phyloP scores from a whole-genome alignment of 768 basidiomycete species.

The Trametes meyenii region DNA sequence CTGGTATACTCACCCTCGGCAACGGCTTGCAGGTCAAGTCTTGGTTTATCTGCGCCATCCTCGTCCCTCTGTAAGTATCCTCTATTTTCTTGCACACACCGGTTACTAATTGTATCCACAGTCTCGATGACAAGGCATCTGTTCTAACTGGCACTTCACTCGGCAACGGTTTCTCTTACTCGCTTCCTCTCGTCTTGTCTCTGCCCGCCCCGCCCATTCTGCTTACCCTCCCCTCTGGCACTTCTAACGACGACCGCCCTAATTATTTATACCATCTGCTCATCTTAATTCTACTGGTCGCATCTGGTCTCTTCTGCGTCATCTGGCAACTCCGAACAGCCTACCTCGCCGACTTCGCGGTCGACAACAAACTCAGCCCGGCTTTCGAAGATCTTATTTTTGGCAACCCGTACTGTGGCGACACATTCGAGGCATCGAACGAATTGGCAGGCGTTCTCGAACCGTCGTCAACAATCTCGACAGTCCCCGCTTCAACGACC shows the following conservation, averaged over 20 bases:
- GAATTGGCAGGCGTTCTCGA: neutral
- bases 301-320: neutral
- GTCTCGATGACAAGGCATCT: neutral
- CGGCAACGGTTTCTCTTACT: neutral
- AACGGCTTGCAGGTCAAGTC: neutral
- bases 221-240: neutral
- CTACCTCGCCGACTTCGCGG: too few species aligned
- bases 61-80: slow-evolving; percentile 1
- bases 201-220: neutral
- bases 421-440: neutral
- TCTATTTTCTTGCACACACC: neutral
- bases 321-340: neutral
- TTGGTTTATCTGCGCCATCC: neutral
- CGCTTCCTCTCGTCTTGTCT: neutral
- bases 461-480: neutral
- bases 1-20: neutral
- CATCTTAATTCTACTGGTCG: neutral
- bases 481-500: neutral
- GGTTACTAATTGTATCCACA: neutral
- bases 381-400: neutral
- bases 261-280: neutral
- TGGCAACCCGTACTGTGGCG: neutral
- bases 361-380: neutral
- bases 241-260: neutral
- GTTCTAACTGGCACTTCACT: neutral